Evolutionary conservation across 441 rosid species (phyloP), one percentile per base, ranked within the genome.

Genomic region (Rhodomyrtus psidioides): DNA sequence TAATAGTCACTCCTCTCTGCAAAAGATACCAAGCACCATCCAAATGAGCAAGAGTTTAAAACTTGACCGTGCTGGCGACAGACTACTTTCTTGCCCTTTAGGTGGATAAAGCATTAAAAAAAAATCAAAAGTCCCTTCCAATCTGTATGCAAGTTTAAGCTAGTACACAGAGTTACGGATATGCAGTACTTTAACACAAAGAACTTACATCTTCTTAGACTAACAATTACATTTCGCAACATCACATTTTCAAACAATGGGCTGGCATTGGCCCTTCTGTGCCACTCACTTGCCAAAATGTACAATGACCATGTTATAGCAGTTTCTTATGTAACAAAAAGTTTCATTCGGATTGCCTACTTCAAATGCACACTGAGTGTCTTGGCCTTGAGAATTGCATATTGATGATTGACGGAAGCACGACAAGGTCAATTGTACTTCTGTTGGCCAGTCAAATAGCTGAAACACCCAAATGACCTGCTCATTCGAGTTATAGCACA

Each of bases 1-100:
- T 95, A 85, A 96, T 90, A 85, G 88, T 91, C 86, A 95, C 93
- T 85, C 96, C 98, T 92, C 91, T 95, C 99, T 95, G 89, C 92
- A 90, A 85, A 54, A 27, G 76, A 70, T 34, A 39, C 46, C 79
- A 39, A 70, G 49, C 79, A 39, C 26, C 79, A 70, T 70, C 7
- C 51, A 70, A 2, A 39, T 70, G 79, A 70, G 79, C 79, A 21
- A 70, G 44, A 70, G 79, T 8, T 70, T 39, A 70, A 30, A 39
- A 39, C n/a, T 70, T 10, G 51, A 70, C 15, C 24, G 16, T 39
- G 79, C 79, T 17, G 46, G 46, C 46, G 12, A 34, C 0, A 65
- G 46, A 17, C 76, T 65, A 39, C 46, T 8, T 16, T 30, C 76
- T 39, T 65, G 46, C 26, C 76, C 2, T 17, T 34, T 65, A 17